Evolutionary conservation across 352 stramenopile species (phyloP).

Genomic region (Phytophthora rubi): DNA sequence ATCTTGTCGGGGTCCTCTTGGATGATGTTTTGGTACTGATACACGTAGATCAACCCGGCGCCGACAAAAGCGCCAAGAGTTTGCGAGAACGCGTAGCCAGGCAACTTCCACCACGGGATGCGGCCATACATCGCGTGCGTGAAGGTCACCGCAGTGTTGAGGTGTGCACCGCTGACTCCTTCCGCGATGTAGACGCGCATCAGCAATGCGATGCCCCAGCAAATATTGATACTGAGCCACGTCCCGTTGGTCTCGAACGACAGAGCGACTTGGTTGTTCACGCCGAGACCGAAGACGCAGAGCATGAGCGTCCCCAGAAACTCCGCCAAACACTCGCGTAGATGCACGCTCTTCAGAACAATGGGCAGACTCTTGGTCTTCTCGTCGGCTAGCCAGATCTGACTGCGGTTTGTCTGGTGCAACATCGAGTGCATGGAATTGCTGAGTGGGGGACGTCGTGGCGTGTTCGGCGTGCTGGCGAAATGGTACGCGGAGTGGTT

Average conservation of each 20-base stretch:
- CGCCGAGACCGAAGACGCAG: constrained; percentile 53
- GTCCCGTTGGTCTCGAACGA: constrained; percentile 52
- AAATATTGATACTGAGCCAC: constrained; percentile 71
- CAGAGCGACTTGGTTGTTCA: constrained; percentile 61
- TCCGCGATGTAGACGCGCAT: constrained; percentile 56
- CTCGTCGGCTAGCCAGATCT: constrained; percentile 30
- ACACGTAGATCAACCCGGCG: constrained; percentile 45
- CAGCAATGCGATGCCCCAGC: constrained; percentile 66
- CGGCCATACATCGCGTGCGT: constrained; percentile 54
- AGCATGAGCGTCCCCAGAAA: constrained; percentile 63
- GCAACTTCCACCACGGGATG: constrained; percentile 55
- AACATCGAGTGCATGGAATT: constrained; percentile 29
- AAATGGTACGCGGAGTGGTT: constrained; percentile 28
- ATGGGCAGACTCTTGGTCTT: constrained; percentile 32
- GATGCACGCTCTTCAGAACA: constrained; percentile 36
- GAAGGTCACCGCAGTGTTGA: constrained; percentile 63
- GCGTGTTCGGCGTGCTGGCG: constrained; percentile 34
- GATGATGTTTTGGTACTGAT: constrained; percentile 54
- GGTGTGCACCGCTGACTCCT: constrained; percentile 55
- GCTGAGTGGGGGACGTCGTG: constrained; percentile 17
- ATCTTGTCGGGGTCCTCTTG: constrained; percentile 46
- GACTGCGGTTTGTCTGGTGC: constrained; percentile 42
- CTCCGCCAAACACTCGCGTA: constrained; percentile 60
- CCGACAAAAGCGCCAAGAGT: constrained; percentile 49
- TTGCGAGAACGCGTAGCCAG: constrained; percentile 46